Percentiles rank a stretch among this genome's conserved stretches.
These are phyloP conservation scores for Phytophthora macrochlamydospora DNA, from an alignment of 352 stramenopile genomes.

Conservation along the genomic window DNA sequence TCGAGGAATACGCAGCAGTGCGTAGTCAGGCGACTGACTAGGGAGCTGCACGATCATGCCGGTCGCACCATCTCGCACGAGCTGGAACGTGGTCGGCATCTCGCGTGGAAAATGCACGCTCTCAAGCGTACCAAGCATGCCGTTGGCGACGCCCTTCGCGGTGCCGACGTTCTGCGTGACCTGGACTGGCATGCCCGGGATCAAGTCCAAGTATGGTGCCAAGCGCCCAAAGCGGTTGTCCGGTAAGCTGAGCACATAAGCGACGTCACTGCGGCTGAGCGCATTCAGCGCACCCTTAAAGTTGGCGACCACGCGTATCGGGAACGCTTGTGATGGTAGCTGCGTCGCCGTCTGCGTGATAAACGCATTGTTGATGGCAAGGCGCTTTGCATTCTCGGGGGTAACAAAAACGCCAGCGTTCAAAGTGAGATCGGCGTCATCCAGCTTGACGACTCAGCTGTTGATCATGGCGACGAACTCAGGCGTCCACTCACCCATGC, in stretches of 20 bases:
- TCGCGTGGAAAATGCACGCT: too few species aligned
- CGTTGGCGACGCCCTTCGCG: too few species aligned
- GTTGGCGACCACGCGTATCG: not conserved
- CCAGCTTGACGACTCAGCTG: slow-evolving; percentile 2
- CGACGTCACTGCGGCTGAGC: not conserved
- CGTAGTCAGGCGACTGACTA: too few species aligned
- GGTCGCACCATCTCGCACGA: too few species aligned
- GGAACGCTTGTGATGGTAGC: not conserved
- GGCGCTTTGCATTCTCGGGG: slow-evolving; percentile 1
- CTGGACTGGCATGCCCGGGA: too few species aligned
- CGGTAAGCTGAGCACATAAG: not conserved
- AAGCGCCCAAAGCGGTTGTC: not conserved
- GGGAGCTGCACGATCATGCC: too few species aligned
- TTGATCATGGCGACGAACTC: slow-evolving; percentile 8
- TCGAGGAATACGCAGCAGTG: too few species aligned
- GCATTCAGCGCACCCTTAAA: slow-evolving; percentile 4
- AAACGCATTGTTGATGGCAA: slow-evolving; percentile 13
- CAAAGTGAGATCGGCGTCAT: not conserved
- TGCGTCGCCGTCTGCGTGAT: not conserved
- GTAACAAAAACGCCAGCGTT: not conserved
- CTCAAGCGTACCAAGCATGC: too few species aligned
- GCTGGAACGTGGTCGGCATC: too few species aligned
- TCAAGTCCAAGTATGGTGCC: not conserved
- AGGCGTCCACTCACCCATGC: slow-evolving; percentile 4
- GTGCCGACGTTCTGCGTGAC: too few species aligned